These are phyloP conservation scores for Neurospora sp. DNA, from an alignment of 495 filamentous ascomycete genomes.

Conservation along the genomic window DNA sequence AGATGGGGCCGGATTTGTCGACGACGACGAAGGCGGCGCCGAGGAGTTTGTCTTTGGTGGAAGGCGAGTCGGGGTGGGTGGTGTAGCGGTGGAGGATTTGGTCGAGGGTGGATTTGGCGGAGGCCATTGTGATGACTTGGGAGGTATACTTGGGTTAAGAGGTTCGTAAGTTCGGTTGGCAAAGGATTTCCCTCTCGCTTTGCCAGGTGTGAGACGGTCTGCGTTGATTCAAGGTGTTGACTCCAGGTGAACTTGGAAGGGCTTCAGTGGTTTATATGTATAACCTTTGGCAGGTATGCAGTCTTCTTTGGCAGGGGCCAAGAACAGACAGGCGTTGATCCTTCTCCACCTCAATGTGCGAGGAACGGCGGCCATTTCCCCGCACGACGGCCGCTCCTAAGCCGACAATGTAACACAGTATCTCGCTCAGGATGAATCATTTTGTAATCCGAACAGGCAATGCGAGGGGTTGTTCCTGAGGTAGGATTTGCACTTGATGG, in stretches of 20 bases:
- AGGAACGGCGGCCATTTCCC: not conserved
- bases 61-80: not conserved
- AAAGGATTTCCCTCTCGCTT: too few species aligned
- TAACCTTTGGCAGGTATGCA: not conserved
- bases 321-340: not conserved
- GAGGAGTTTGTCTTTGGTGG: conserved; percentile 20
- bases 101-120: conserved; percentile 16
- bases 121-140: not conserved
- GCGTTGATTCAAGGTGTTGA: not conserved
- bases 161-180: too few species aligned
- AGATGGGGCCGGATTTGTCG: conserved; percentile 16
- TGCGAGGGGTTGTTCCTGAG: not conserved
- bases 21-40: conserved; percentile 22
- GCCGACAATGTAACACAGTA: not conserved
- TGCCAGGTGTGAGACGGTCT: not conserved
- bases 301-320: not conserved
- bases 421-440: not conserved
- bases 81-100: conserved; percentile 14
- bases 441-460: not conserved
- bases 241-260: not conserved
- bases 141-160: not conserved
- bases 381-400: not conserved
- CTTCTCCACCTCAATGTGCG: not conserved
- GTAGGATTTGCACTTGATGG: not conserved
- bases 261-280: not conserved